Evolutionary conservation across 495 filamentous ascomycete genomes (phyloP).

Genomic region (Talaromyces trachyspermus): DNA sequence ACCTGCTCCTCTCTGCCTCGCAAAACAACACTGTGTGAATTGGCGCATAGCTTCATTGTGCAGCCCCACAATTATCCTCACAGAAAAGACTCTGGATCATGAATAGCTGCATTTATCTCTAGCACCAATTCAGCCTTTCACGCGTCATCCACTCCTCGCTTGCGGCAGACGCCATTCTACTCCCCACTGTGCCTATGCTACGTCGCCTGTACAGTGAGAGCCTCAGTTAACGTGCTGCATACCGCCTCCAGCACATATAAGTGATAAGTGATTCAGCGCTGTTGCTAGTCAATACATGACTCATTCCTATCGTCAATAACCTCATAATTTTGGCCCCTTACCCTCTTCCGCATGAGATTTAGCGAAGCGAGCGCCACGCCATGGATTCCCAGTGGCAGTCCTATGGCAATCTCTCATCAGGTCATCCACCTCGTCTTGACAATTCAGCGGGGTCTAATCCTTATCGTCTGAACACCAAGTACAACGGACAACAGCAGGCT

Average conservation of each 20-base stretch:
- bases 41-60: background rate
- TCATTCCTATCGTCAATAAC: background rate
- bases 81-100: constrained; percentile 4
- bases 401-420: constrained; percentile 38
- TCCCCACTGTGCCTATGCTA: constrained; percentile 4
- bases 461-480: constrained; percentile 34
- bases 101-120: constrained; percentile 5
- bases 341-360: constrained; percentile 6
- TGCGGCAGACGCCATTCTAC: constrained; percentile 4
- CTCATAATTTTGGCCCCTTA: background rate
- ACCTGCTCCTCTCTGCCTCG: background rate
- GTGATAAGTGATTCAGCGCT: background rate
- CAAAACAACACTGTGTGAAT: background rate
- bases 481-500: constrained; percentile 36
- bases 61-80: background rate
- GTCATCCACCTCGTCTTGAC: constrained; percentile 35
- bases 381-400: constrained; percentile 51
- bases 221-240: background rate
- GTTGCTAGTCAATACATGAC: background rate
- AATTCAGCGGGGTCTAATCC: constrained; percentile 34
- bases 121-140: constrained; percentile 6
- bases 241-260: background rate
- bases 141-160: constrained; percentile 7
- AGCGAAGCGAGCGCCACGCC: constrained; percentile 1
- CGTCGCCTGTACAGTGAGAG: constrained; percentile 7